Base-by-base conservation (phyloP, 805 yeast species). In the Teunomyces gatunensis region DNA sequence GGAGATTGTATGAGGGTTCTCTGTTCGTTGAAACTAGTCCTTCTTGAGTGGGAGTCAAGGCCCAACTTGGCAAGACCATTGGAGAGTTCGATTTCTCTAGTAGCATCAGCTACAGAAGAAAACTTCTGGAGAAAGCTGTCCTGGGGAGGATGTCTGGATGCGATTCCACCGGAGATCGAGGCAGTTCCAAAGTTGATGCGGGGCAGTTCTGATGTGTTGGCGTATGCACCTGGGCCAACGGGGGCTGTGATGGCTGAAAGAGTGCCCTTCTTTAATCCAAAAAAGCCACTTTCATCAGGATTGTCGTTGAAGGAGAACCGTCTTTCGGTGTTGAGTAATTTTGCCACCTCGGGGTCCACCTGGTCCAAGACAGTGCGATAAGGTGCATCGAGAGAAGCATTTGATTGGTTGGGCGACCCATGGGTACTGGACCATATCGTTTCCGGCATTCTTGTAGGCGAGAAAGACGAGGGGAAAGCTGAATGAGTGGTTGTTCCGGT, bases 31-130 rank as follows among this genome's bases (percentile, higher is more conserved):
- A 78, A 73, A 47, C 83, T 78, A 1, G 84, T 72, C 65, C 85
- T 74, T 64, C 85, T 74, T 4, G 67, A 53, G 47, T 59, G 50
- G 52, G 63, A 15, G 52, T 68, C 73, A 18, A 69, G 54, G n/a
- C 65, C 51, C 41, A 70, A 56, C 29, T 56, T 60, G n/a, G 49
- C 73, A 46, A 79, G 57, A 10, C 74, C 76, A 45, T 70, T 69
- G 17, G 76, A 58, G 11, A 75, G 54, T 54, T 83, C 88, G 39
- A 83, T 71, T 54, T 84, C 89, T 56, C 85, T 71, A 0, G 89
- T 84, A 42, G 85, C 84, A 47, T 84, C 88, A 5, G 86, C 84
- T 13, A 84, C 84, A 2, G 81, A 69, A 5, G 84, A 71, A 57
- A 84, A 84, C 63, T 82, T 83, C 52, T 80, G 84, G 51, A 84